phyloP scores from a whole-genome alignment of 768 basidiomycete genomes.

The Hygrocybe coccinea region DNA sequence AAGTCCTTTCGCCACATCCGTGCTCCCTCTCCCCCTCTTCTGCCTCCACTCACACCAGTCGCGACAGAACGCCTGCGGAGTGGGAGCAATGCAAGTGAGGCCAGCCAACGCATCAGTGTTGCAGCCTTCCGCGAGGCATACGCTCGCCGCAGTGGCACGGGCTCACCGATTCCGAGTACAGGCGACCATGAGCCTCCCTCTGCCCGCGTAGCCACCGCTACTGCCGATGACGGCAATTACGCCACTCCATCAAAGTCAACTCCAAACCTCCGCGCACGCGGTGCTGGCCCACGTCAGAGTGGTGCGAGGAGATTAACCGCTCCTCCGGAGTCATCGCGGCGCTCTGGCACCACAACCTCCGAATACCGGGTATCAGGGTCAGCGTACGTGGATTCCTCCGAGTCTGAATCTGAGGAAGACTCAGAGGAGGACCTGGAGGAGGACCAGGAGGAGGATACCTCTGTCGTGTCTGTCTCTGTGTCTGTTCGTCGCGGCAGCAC shows the following conservation, averaged over 20 bases:
- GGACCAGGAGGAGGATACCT: neutral
- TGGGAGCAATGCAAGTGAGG: conserved; percentile 55
- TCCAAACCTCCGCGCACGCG: neutral
- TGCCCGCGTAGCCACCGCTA: neutral
- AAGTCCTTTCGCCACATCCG: conserved; percentile 69
- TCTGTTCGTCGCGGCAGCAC: neutral
- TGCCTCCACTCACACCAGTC: conserved; percentile 21
- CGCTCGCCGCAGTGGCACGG: conserved; percentile 56
- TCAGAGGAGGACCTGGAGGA: conserved; percentile 22
- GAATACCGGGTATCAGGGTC: neutral
- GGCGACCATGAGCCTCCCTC: conserved; percentile 28
- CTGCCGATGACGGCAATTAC: neutral
- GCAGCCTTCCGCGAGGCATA: conserved; percentile 79
- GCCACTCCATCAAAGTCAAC: neutral
- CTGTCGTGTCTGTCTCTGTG: neutral
- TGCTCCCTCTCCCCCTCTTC: conserved; percentile 32
- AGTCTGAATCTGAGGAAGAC: conserved; percentile 32
- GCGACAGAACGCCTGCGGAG: conserved; percentile 53
- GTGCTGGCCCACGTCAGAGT: conserved; percentile 10
- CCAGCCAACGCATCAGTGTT: conserved; percentile 71
- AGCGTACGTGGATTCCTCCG: conserved; percentile 15
- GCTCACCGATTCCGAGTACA: conserved; percentile 54
- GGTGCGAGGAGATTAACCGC: conserved; percentile 18
- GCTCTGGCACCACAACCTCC: neutral
- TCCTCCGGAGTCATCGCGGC: neutral